These are phyloP conservation scores for Neofusicoccum umdonicola DNA, from an alignment of 2,329 filamentous ascomycete species.

Conservation along the genomic window DNA sequence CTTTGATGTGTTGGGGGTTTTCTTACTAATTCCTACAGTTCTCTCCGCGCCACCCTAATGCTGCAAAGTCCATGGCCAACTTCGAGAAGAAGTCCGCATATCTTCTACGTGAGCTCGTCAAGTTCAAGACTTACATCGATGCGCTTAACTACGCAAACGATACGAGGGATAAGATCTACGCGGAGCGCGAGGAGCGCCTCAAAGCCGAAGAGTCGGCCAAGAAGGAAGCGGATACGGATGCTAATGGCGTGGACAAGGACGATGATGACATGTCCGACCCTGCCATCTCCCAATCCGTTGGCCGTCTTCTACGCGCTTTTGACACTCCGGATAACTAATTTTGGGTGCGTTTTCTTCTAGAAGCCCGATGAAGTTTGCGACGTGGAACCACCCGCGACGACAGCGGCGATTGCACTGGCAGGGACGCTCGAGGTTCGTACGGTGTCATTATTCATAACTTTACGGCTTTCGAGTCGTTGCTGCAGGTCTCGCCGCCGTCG, in stretches of 20 bases:
- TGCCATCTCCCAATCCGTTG: neutral
- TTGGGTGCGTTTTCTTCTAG: neutral
- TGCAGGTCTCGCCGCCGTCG: neutral
- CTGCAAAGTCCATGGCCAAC: conserved; percentile 82
- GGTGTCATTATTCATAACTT: neutral
- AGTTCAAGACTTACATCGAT: conserved; percentile 94
- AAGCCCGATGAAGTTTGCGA: conserved; percentile 1
- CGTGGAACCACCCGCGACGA: conserved; percentile 8
- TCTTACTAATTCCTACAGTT: conserved; percentile 51
- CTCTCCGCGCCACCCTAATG: conserved; percentile 78
- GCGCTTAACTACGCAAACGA: conserved; percentile 68
- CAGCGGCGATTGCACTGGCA: conserved; percentile 2
- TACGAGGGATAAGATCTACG: conserved; percentile 69
- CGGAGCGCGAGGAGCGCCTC: conserved; percentile 27
- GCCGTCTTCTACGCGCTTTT: conserved; percentile 1
- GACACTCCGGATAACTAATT: conserved; percentile 1
- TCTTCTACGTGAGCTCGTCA: conserved; percentile 88
- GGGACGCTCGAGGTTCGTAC: neutral
- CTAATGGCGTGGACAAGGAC: neutral
- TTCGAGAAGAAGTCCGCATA: conserved; percentile 97
- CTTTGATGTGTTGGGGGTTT: neutral
- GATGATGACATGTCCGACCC: conserved; percentile 13
- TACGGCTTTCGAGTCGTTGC: neutral
- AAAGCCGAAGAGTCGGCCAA: conserved; percentile 1
- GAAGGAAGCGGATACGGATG: neutral